These are phyloP conservation scores for Pseudogymnoascus sp. DNA, from an alignment of 2,329 filamentous ascomycete genomes.

Conservation along the genomic window DNA sequence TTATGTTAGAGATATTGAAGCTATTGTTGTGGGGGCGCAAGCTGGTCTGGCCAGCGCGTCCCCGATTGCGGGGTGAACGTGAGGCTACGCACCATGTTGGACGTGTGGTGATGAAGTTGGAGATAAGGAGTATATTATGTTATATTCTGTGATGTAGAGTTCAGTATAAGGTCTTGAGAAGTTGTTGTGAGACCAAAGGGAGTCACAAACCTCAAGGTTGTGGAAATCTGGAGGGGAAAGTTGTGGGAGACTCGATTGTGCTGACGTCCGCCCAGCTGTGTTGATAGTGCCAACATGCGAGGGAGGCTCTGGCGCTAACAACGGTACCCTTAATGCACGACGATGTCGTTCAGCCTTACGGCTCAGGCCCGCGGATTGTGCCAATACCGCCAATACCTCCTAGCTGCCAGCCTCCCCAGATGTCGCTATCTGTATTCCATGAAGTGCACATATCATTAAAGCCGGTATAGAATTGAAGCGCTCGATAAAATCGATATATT, in stretches of 20 bases:
- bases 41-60: conserved; percentile 13
- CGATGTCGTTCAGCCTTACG: conserved; percentile 7
- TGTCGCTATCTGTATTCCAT: background rate
- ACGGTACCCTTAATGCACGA: conserved; percentile 8
- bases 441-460: conserved; percentile 5
- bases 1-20: conserved; percentile 17
- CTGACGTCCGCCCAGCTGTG: conserved; percentile 9
- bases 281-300: conserved; percentile 6
- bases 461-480: background rate
- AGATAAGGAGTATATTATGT: background rate
- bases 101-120: conserved; percentile 11
- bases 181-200: background rate
- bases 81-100: conserved; percentile 21
- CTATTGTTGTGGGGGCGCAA: conserved; percentile 19
- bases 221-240: conserved; percentile 5
- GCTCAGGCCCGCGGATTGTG: conserved; percentile 5
- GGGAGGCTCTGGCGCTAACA: conserved; percentile 2
- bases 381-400: conserved; percentile 7
- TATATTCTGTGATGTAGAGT: background rate
- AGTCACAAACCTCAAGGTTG: conserved; percentile 8
- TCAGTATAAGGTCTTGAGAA: background rate
- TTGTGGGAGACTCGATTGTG: conserved; percentile 9
- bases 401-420: background rate
- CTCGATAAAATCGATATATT: background rate
- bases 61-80: conserved; percentile 21